phyloP scores from a whole-genome alignment of 164 flowering plant genomes.

The Kalanchoe fedtschenkoi region DNA sequence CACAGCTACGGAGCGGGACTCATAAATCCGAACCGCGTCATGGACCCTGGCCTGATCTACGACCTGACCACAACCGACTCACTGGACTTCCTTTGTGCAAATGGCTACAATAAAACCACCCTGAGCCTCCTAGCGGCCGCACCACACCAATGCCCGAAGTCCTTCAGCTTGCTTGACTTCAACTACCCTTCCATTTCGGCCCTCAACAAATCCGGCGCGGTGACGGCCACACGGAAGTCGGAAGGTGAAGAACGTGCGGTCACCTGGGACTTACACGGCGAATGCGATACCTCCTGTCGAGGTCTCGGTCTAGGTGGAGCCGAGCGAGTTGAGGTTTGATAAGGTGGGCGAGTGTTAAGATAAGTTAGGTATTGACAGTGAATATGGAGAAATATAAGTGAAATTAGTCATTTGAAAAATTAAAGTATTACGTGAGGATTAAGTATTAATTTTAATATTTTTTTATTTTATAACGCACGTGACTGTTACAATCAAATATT shows the following conservation, averaged over 20 bases:
- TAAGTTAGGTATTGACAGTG: too few species aligned
- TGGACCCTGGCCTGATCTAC: conserved; percentile 47
- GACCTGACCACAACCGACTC: conserved; percentile 33
- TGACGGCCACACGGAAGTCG: conserved; percentile 35
- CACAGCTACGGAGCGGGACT: conserved; percentile 59
- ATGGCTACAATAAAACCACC: conserved; percentile 32
- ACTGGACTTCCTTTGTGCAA: conserved; percentile 35
- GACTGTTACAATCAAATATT: too few species aligned
- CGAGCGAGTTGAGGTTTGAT: conserved; percentile 6
- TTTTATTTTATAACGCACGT: too few species aligned
- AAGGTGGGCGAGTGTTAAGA: background rate
- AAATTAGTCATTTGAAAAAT: too few species aligned
- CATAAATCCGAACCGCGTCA: conserved; percentile 43
- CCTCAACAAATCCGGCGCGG: conserved; percentile 22
- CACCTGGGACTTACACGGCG: conserved; percentile 24
- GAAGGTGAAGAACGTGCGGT: conserved; percentile 55
- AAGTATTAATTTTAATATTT: too few species aligned
- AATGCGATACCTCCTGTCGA: conserved; percentile 38
- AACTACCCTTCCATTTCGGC: conserved; percentile 49
- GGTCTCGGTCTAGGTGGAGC: conserved; percentile 28
- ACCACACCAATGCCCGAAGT: conserved; percentile 14
- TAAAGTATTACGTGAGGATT: too few species aligned
- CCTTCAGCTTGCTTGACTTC: conserved; percentile 17
- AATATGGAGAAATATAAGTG: too few species aligned
- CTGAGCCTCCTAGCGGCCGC: conserved; percentile 22